Conservation (phyloP, 2,329 filamentous ascomycete species). For the Alternaria sp. region DNA sequence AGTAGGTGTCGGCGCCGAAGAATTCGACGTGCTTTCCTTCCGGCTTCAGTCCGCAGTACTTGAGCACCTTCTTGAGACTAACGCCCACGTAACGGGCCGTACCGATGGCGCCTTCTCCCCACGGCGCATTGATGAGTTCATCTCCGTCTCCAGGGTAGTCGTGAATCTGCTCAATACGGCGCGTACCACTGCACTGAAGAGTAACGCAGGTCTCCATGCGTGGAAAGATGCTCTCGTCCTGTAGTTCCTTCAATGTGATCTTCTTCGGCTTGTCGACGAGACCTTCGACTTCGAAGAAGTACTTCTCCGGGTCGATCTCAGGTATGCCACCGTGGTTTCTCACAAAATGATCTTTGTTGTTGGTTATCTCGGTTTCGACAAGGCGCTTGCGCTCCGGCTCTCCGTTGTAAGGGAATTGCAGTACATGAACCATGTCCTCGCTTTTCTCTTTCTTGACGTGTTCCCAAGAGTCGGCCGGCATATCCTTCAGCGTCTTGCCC, state of each 20-base stretch:
- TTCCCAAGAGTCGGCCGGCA: constrained; percentile 63
- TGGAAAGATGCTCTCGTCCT: constrained; percentile 66
- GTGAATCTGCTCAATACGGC: constrained; percentile 71
- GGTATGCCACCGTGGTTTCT: constrained; percentile 77
- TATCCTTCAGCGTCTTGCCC: constrained; percentile 44
- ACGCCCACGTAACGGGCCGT: constrained; percentile 69
- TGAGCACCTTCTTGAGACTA: constrained; percentile 72
- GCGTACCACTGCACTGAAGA: constrained; percentile 72
- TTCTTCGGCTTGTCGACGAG: constrained; percentile 64
- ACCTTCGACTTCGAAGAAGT: constrained; percentile 63
- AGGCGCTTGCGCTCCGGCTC: constrained; percentile 58
- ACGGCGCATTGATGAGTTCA: constrained; percentile 56
- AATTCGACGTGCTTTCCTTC: constrained; percentile 69
- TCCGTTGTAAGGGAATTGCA: constrained; percentile 58
- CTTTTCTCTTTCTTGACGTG: constrained; percentile 54
- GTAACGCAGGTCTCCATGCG: constrained; percentile 65
- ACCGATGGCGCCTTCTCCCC: constrained; percentile 66
- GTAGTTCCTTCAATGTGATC: constrained; percentile 65
- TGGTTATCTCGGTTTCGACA: constrained; percentile 64
- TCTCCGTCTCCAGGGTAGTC: constrained; percentile 72
- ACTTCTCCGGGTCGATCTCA: constrained; percentile 64
- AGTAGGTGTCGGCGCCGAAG: constrained; percentile 74
- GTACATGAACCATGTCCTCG: constrained; percentile 55
- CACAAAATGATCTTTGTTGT: constrained; percentile 69
- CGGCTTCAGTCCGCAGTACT: constrained; percentile 66